Base-by-base conservation (phyloP, 1,139 yeast genomes). In the Sugiyamaella neomexicana region DNA sequence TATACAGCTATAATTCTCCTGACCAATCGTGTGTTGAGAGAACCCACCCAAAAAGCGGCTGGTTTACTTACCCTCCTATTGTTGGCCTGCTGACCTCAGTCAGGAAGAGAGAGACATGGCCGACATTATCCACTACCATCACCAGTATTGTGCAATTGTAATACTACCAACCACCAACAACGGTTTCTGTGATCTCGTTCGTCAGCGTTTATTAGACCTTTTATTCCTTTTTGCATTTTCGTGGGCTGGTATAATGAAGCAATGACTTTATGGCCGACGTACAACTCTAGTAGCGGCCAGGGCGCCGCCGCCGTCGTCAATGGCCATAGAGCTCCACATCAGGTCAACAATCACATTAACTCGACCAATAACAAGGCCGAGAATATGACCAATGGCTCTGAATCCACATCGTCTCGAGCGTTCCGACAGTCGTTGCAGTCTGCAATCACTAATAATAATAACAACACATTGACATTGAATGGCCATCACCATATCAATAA, bases 201-300 rank as follows among this genome's bases (percentile, higher is more conserved):
- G n/a, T n/a, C n/a, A n/a, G n/a, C n/a, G n/a, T n/a, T n/a, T n/a
- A n/a, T n/a, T 5, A 20, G 5, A 3, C 25, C 34, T 9, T 3
- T 29, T 29, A 29, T 29, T 29, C n/a, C 10, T 29, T 9, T n/a
- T 29, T 29, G n/a, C n/a, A 29, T 29, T 12, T 29, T 7, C 7
- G 5, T 2, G 34, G 7, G 10, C n/a, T 29, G 2, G 2, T 9
- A 32, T 32, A 32, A 40, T 39, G 46, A 47, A 47, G 13, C 31
- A 47, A 47, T 47, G 51, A 47, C 51, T 38, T 41, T 47, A 37
- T 47, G 51, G 51, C 51, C 39, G 27, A 29, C 46, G 15, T 38
- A 34, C 23, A 46, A 38, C 37, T 36, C 42, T 23, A 39, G 32
- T 16, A 40, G 10, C 34, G 7, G 34, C 34, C 34, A 29, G 34